Percentiles rank a stretch among this genome's conserved stretches.
Conservation (phyloP, 148 eudicot species). For the Fagopyrum tataricum region DNA sequence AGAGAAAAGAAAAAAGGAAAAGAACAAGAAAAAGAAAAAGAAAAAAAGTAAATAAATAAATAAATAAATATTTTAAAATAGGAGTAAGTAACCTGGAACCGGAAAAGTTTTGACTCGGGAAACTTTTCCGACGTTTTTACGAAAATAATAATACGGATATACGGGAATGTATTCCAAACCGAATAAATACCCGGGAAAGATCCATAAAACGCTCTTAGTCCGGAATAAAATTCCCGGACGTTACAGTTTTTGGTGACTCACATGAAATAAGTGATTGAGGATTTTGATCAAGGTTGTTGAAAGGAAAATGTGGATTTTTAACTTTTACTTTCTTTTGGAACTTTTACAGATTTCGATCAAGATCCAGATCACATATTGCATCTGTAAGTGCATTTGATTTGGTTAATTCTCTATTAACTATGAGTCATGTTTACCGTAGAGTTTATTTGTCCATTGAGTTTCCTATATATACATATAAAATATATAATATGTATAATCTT, state of each 20-base stretch:
- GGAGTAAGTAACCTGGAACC: too few relatives aligned
- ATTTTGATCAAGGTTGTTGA: slow-evolving; percentile 44
- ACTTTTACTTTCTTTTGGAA: slow-evolving; percentile 46
- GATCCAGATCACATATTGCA: slow-evolving; percentile 42
- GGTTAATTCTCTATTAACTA: not conserved
- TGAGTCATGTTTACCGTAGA: not conserved
- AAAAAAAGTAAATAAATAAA: too few relatives aligned
- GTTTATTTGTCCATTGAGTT: not conserved
- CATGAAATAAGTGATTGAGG: slow-evolving; percentile 48
- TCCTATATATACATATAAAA: not conserved
- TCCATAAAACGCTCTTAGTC: too few relatives aligned
- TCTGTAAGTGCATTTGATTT: slow-evolving; percentile 9
- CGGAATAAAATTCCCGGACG: too few relatives aligned
- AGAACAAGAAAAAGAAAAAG: too few relatives aligned
- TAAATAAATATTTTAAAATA: too few relatives aligned
- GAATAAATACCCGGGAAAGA: too few relatives aligned
- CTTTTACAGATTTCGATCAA: slow-evolving; percentile 77
- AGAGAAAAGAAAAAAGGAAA: too few relatives aligned
- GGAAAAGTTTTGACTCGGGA: too few relatives aligned
- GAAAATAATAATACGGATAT: too few relatives aligned
- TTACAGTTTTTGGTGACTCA: slow-evolving; percentile 34
- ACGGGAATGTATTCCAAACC: too few relatives aligned
- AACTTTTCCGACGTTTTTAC: too few relatives aligned
- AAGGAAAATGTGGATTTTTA: slow-evolving; percentile 42
- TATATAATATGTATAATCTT: not conserved